Percentiles rank a stretch among this genome's conserved stretches.
These are phyloP conservation scores for Chrysoporthe puriensis DNA, from an alignment of 2,329 filamentous ascomycete genomes.

Conservation along the genomic window DNA sequence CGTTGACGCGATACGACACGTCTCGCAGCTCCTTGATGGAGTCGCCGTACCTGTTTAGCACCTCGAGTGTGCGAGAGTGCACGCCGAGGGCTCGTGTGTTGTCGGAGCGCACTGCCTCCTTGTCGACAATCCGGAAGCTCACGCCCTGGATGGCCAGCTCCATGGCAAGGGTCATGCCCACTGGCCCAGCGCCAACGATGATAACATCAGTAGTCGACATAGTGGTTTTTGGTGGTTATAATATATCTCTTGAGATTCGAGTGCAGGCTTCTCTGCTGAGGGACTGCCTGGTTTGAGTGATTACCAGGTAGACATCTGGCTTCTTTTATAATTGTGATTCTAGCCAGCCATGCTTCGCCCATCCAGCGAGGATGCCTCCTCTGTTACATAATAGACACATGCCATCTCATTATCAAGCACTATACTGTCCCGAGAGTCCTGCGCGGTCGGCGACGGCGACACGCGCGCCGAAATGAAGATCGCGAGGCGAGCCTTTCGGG, in stretches of 20 bases:
- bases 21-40: slow-evolving; percentile 42
- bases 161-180: slow-evolving; percentile 47
- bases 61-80: slow-evolving; percentile 54
- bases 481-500: too few relatives aligned
- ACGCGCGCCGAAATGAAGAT: neutral
- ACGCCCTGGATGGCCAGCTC: slow-evolving; percentile 40
- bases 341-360: neutral
- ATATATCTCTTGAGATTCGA: neutral
- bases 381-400: neutral
- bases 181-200: slow-evolving; percentile 50
- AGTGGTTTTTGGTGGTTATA: neutral
- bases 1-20: slow-evolving; percentile 42
- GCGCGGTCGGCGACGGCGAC: neutral
- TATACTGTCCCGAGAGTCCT: neutral
- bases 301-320: too few relatives aligned
- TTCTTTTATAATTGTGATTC: neutral
- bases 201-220: slow-evolving; percentile 40
- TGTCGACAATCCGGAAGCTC: slow-evolving; percentile 45
- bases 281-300: neutral
- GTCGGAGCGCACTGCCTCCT: slow-evolving; percentile 37
- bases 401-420: neutral
- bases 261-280: neutral
- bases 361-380: neutral
- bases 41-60: slow-evolving; percentile 50
- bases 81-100: slow-evolving; percentile 49